Percentiles rank a stretch among this genome's conserved stretches.
Conservation (phyloP, 768 basidiomycete species). For the Boletus sp. region DNA sequence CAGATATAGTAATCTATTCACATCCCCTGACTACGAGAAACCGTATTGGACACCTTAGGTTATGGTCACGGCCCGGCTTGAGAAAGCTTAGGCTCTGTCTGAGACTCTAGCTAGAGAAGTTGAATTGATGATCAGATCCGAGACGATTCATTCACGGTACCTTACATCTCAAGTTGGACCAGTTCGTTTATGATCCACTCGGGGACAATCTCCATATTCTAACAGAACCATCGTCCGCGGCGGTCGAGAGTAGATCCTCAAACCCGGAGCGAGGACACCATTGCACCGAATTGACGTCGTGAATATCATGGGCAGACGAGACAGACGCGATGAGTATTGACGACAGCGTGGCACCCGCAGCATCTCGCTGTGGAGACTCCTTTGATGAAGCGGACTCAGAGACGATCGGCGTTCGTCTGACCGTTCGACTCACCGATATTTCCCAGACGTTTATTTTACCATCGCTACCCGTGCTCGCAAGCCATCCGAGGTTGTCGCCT, state of each 20-base stretch:
- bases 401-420: background rate
- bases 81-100: too few species aligned
- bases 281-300: constrained; percentile 80
- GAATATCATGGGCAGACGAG: constrained; percentile 71
- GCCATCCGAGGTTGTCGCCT: constrained; percentile 61
- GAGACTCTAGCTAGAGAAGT: too few species aligned
- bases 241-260: constrained; percentile 70
- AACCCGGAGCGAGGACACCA: constrained; percentile 77
- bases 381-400: constrained; percentile 5
- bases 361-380: constrained; percentile 16
- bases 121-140: background rate
- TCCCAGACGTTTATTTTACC: constrained; percentile 83
- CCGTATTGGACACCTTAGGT: too few species aligned
- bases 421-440: constrained; percentile 47
- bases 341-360: constrained; percentile 28
- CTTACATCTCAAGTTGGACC: background rate
- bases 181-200: background rate
- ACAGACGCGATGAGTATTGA: constrained; percentile 53
- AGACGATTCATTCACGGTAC: background rate
- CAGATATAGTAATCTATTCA: too few species aligned
- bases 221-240: constrained; percentile 82
- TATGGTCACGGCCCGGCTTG: too few species aligned
- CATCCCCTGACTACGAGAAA: too few species aligned
- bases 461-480: constrained; percentile 86
- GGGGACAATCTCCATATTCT: constrained; percentile 68